Conservation (phyloP, 345 rosid species). For the Cochlearia excelsa region DNA sequence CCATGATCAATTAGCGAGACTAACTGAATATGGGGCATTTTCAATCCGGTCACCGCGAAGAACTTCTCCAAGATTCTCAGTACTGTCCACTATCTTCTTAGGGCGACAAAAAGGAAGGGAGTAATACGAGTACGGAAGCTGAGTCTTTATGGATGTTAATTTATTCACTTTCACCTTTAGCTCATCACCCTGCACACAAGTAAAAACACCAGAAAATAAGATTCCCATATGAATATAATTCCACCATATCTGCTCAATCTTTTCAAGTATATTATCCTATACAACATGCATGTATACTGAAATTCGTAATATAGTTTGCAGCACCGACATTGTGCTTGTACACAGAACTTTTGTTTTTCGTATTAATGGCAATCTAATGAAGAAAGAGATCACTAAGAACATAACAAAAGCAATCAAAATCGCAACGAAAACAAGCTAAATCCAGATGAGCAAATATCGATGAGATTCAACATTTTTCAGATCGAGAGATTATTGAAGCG, state of each 20-base stretch:
- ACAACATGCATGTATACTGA: no score
- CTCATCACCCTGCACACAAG: slow-evolving; percentile 60
- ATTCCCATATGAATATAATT: background rate
- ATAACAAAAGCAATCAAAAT: background rate
- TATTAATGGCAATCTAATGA: no score
- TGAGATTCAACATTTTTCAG: slow-evolving; percentile 26
- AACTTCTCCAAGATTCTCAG: slow-evolving; percentile 99
- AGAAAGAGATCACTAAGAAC: no score
- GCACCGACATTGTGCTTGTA: slow-evolving; percentile 3
- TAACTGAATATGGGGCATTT: slow-evolving; percentile 81
- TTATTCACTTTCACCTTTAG: slow-evolving; percentile 92
- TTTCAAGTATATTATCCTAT: background rate
- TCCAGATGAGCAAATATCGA: background rate
- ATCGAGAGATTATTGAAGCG: slow-evolving; percentile 11
- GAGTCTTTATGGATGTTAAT: slow-evolving; percentile 87
- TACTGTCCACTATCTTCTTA: slow-evolving; percentile 75
- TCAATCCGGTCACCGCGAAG: slow-evolving; percentile 99
- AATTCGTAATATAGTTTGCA: no score
- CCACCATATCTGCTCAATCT: background rate
- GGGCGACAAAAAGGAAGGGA: slow-evolving; percentile 79
- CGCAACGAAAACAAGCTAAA: background rate
- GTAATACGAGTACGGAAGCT: slow-evolving; percentile 89
- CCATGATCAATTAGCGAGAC: slow-evolving; percentile 11
- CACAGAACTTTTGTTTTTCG: background rate
- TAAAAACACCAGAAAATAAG: background rate